Evolutionary conservation across 768 basidiomycete genomes (phyloP).

Genomic region (Pisolithus marmoratus): DNA sequence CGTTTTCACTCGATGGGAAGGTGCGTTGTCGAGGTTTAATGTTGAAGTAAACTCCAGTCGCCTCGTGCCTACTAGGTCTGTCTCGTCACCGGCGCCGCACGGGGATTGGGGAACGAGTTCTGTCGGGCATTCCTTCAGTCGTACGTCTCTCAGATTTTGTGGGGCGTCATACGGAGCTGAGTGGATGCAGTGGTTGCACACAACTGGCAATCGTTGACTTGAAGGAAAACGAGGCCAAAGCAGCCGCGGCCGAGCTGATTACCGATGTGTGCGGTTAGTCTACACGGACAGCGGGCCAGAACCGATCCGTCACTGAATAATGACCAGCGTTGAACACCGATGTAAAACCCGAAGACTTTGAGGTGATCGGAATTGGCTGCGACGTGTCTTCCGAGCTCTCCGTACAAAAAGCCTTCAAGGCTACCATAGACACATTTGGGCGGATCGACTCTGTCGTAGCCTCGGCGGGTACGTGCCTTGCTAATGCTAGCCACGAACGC

Average conservation of each 20-base stretch:
- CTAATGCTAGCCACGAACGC: too few species aligned
- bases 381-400: slow-evolving; percentile 81
- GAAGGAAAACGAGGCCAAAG: slow-evolving; percentile 58
- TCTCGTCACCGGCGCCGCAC: slow-evolving; percentile 88
- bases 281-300: slow-evolving; percentile 12
- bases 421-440: slow-evolving; percentile 59
- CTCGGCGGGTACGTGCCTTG: slow-evolving; percentile 61
- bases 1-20: slow-evolving; percentile 77
- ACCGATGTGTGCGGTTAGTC: slow-evolving; percentile 45
- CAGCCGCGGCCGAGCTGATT: slow-evolving; percentile 64
- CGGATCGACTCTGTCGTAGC: slow-evolving; percentile 81
- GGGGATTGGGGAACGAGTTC: slow-evolving; percentile 87
- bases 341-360: slow-evolving; percentile 48
- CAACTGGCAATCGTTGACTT: slow-evolving; percentile 79
- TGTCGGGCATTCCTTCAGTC: slow-evolving; percentile 86
- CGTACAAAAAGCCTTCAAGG: slow-evolving; percentile 67
- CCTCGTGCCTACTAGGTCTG: slow-evolving; percentile 53
- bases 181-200: slow-evolving; percentile 62
- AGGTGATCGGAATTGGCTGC: slow-evolving; percentile 73
- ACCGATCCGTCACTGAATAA: slow-evolving; percentile 23
- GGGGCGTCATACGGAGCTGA: slow-evolving; percentile 4
- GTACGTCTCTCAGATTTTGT: slow-evolving; percentile 29
- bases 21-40: slow-evolving; percentile 29
- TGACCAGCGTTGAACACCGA: slow-evolving; percentile 47
- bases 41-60: background rate